Conservation (phyloP, 2,329 filamentous ascomycete species). For the Ophiostoma novo-ulmi region DNA sequence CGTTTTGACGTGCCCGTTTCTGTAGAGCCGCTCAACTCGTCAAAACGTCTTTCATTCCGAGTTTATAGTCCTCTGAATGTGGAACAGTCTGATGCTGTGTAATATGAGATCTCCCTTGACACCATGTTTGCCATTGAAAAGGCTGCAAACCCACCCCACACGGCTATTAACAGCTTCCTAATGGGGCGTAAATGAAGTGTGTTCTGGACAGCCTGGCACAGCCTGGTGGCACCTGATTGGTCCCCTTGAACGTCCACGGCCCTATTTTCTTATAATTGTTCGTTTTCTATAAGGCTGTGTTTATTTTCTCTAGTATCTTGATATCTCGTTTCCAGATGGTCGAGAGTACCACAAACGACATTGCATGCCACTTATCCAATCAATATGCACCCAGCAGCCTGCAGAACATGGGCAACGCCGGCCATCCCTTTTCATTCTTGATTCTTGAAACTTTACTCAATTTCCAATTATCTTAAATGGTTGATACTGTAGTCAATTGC, state of each 20-base stretch:
- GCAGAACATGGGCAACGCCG: not conserved
- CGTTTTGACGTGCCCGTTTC: not conserved
- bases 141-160: too few relatives aligned
- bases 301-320: not conserved
- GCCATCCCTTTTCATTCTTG: not conserved
- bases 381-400: not conserved
- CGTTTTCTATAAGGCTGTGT: not conserved
- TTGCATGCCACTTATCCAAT: not conserved
- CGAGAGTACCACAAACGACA: not conserved
- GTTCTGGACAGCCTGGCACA: too few relatives aligned
- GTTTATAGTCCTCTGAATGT: conserved; percentile 7
- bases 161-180: too few relatives aligned
- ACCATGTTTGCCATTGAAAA: not conserved
- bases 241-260: not conserved
- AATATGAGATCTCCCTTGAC: not conserved
- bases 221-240: not conserved
- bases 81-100: conserved; percentile 9
- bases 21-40: not conserved
- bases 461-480: not conserved
- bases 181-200: too few relatives aligned
- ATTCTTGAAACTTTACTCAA: not conserved
- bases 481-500: too few relatives aligned
- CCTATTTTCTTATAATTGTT: not conserved
- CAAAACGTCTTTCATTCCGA: not conserved
- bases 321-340: not conserved